Base-by-base conservation (phyloP, 805 yeast species). In the Candida railenensis region DNA sequence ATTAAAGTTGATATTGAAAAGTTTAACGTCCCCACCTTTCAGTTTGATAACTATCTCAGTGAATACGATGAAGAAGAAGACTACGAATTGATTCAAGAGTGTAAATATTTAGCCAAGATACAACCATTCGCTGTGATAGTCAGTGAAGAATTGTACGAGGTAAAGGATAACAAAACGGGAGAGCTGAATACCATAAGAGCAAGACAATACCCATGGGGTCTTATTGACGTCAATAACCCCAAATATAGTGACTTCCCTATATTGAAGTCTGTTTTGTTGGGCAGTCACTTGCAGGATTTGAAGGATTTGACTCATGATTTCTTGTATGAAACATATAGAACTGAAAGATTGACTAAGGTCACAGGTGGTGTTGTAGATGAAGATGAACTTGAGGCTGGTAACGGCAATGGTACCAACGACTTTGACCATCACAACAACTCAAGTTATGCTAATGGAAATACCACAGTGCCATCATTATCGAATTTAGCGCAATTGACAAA, bases 261-360 rank as follows among this genome's bases (percentile, higher is more conserved):
- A 15, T 69, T 88, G 57, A 82, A 85, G 52, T 77, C 84, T 41
- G 92, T 87, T 2, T 62, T 88, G 36, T 80, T 88, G 58, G 95
- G 95, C 4, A 80, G 91, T n/a, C 96, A 89, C 61, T 70, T 87
- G 53, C 86, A 83, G 61, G 94, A 87, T 57, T 80, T 87, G 58
- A 86, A 87, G 66, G 95, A 87, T 57, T 72, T 86, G 48, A 88
- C 95, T 22, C 89, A 85, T 56, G 87, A 82, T 55, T 74, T 82
- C 65, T 67, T 87, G 45, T 87, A 87, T 64, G 95, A 87, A 60
- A 82, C 83, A 48, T 87, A 86, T 62, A 79, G 96, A 68, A 84
- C 94, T 18, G 91, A 86, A 59, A 77, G 86, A 56, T 72, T 87
- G 55, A 80, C 87, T 47, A 71, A 73, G 52, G 85, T 81, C 44